Evolutionary conservation across 352 stramenopile species (phyloP).

Genomic region (Globisporangium acanthophoron): DNA sequence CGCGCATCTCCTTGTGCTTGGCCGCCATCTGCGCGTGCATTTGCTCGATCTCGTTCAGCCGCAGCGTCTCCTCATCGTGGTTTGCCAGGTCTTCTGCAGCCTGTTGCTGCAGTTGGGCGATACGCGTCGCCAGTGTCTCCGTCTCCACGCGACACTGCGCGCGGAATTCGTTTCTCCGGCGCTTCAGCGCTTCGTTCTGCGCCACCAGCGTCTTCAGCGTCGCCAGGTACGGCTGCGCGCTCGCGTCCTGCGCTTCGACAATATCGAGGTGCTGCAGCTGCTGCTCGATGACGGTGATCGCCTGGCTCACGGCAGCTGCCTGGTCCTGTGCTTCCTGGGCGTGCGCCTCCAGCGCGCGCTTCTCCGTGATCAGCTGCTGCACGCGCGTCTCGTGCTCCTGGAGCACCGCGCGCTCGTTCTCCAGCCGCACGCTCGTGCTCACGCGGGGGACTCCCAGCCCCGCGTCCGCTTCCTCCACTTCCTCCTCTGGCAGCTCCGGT

Average conservation of each 20-base stretch:
- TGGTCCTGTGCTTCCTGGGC: slow-evolving; percentile 20
- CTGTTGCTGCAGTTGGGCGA: slow-evolving; percentile 40
- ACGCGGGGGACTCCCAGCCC: not conserved
- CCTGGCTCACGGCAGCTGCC: slow-evolving; percentile 21
- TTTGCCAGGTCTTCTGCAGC: slow-evolving; percentile 23
- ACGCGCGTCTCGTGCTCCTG: slow-evolving; percentile 28
- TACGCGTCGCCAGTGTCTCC: slow-evolving; percentile 23
- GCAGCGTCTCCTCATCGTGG: slow-evolving; percentile 39
- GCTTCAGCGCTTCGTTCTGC: slow-evolving; percentile 54
- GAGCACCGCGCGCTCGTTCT: slow-evolving; percentile 15
- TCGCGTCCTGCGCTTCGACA: slow-evolving; percentile 24
- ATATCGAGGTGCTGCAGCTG: slow-evolving; percentile 33
- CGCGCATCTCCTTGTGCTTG: slow-evolving; percentile 67
- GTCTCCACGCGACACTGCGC: slow-evolving; percentile 37
- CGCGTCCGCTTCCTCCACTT: not conserved
- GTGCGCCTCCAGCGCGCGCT: slow-evolving; percentile 30
- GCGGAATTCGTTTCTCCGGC: slow-evolving; percentile 41
- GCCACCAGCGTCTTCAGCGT: slow-evolving; percentile 31
- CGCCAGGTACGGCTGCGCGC: slow-evolving; percentile 18
- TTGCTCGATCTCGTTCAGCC: slow-evolving; percentile 52
- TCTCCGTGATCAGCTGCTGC: slow-evolving; percentile 39
- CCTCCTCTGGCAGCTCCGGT: slow-evolving; percentile 13
- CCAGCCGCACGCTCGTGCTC: slow-evolving; percentile 5
- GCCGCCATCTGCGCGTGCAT: slow-evolving; percentile 58
- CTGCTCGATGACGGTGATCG: slow-evolving; percentile 27